These are phyloP conservation scores for Trypanosoma cruzi DNA, from an alignment of 208 protist species.

Conservation along the genomic window DNA sequence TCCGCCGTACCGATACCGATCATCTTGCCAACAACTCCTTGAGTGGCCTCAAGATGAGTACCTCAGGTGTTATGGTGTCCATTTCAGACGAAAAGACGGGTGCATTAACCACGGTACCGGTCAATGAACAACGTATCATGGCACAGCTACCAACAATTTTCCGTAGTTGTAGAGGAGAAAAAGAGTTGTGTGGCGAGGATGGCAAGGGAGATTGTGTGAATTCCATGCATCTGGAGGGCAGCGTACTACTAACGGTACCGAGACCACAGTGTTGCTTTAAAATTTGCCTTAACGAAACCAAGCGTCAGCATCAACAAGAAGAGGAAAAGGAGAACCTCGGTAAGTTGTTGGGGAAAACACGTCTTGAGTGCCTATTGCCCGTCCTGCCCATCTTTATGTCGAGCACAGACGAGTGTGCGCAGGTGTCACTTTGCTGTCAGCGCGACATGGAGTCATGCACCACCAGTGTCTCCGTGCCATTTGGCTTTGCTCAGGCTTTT, in stretches of 20 bases:
- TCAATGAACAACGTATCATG: conserved; percentile 27
- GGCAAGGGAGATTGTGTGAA: neutral
- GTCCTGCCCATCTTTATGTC: conserved; percentile 64
- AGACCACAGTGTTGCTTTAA: conserved; percentile 28
- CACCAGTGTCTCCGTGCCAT: conserved; percentile 36
- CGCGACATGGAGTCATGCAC: conserved; percentile 51
- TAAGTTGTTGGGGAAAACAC: neutral
- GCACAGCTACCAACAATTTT: conserved; percentile 22
- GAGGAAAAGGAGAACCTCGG: neutral
- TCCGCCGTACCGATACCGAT: neutral
- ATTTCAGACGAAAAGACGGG: conserved; percentile 22
- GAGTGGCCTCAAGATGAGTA: neutral
- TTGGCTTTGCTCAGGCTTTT: conserved; percentile 38
- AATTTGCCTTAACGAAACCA: conserved; percentile 20
- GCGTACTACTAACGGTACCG: conserved; percentile 6
- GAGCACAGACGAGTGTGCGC: conserved; percentile 15
- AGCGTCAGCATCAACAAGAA: neutral
- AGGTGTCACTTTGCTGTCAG: conserved; percentile 52
- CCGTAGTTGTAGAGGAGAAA: conserved; percentile 4
- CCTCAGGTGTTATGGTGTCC: neutral
- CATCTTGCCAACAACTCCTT: neutral
- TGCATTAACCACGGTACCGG: conserved; percentile 19
- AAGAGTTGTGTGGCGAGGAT: neutral
- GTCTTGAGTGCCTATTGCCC: conserved; percentile 31
- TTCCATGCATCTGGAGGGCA: conserved; percentile 26